Evolutionary conservation across 495 filamentous ascomycete genomes (phyloP), one percentile per base, ranked within the genome.

Genomic region (Astrothelium macrocarpum): DNA sequence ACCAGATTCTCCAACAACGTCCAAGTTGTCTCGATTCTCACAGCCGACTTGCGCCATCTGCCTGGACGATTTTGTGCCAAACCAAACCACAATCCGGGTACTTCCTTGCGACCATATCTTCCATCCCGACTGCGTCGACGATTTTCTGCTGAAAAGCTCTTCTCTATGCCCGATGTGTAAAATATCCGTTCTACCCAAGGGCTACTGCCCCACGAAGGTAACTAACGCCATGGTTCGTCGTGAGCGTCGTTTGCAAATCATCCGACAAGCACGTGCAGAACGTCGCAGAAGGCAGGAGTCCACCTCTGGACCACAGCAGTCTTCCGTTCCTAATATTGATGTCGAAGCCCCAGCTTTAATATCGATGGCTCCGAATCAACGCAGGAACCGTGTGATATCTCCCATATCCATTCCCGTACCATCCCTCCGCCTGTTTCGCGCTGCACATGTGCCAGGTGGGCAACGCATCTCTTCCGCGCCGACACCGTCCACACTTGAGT

Each of bases 161-260:
- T 89, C 86, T 45, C 79, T 95, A 14, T 97, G 93, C 69, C 93
- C 93, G 1, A 74, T 95, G 60, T 97, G 93, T 78, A 96, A 96
- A 70, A 80, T 83, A 53, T 86, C 80, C 53, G 87, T 90, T 63
- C 75, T 96, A 3, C 81, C 88, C 2, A 70, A 70, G 2, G 85
- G 86, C 0, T 86, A 83, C 69, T 87, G 84, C 60, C 84, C 90
- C 0, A 77, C 73, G 2, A 72, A 78, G 1, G 82, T 95, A 34
- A 95, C 90, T n/a, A 93, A 93, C 69, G 79, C 80, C 25, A 92
- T 94, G 84, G 89, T 94, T 5, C 80, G 87, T 12, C 81, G 85
- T 29, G 90, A 95, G 73, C 78, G 85, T 9, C 67, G 70, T 39
- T 63, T 77, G 12, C 28, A 70, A 10, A 32, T 70, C 4, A 66